These are phyloP conservation scores for Mollisiaceae sp. DNA, from an alignment of 2,329 filamentous ascomycete genomes.

Conservation along the genomic window DNA sequence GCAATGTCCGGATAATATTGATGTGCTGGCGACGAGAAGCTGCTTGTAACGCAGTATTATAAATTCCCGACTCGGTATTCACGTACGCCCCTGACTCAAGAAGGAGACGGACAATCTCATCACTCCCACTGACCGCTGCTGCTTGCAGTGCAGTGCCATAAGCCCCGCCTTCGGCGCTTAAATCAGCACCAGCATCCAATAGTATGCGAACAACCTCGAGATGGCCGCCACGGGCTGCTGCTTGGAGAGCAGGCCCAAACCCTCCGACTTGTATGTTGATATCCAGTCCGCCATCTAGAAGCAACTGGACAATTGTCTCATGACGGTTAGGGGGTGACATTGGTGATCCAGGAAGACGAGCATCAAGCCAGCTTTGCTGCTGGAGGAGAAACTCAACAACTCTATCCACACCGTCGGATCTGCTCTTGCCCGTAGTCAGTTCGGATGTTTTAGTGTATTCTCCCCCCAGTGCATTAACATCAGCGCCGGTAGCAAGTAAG, in stretches of 20 bases:
- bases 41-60: not conserved
- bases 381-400: not conserved
- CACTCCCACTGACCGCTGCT: conserved; percentile 5
- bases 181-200: not conserved
- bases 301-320: not conserved
- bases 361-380: too few relatives aligned
- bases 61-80: conserved; percentile 6
- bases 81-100: conserved; percentile 15
- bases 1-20: not conserved
- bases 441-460: not conserved
- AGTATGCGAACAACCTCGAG: not conserved
- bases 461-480: not conserved
- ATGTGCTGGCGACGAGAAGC: not conserved
- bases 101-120: conserved; percentile 10
- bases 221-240: not conserved
- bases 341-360: not conserved
- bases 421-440: not conserved
- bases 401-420: not conserved
- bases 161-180: not conserved
- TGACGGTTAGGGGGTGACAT: not conserved
- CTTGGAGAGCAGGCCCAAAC: conserved; percentile 15
- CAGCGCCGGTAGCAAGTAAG: conserved; percentile 1
- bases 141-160: conserved; percentile 23
- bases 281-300: not conserved
- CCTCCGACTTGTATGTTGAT: not conserved